phyloP scores from a whole-genome alignment of 495 filamentous ascomycete genomes.

The Talaromyces trachyspermus region DNA sequence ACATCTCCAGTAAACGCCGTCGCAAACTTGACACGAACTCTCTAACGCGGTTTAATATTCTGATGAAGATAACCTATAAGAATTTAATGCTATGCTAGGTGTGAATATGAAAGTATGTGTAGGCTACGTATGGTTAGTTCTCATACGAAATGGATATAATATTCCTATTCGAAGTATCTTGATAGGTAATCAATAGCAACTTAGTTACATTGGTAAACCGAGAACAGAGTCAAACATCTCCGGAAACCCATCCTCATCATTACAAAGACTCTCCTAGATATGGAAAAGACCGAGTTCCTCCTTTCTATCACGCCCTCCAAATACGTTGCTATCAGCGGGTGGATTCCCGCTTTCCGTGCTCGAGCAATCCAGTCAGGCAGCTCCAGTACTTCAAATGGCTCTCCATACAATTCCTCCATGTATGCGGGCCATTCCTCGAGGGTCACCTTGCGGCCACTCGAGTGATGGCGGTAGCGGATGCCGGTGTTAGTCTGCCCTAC shows the following conservation, averaged over 20 bases:
- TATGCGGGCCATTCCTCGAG: not conserved
- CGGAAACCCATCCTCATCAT: not conserved
- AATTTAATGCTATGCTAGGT: no score
- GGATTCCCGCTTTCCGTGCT: slow-evolving; percentile 2
- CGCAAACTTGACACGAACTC: no score
- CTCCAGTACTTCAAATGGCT: slow-evolving; percentile 3
- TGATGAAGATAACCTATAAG: no score
- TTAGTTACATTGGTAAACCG: no score
- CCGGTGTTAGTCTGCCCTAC: not conserved
- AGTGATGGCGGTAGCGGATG: slow-evolving; percentile 1
- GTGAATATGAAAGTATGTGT: no score
- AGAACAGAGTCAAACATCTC: no score
- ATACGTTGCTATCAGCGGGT: slow-evolving; percentile 6
- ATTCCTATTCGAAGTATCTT: no score
- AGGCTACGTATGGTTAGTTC: no score
- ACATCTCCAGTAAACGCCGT: no score
- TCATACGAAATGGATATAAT: no score
- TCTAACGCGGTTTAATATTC: no score
- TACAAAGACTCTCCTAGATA: slow-evolving; percentile 5
- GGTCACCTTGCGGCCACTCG: slow-evolving; percentile 6
- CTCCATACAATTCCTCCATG: slow-evolving; percentile 3
- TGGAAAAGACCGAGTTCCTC: slow-evolving; percentile 6
- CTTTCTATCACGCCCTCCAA: slow-evolving; percentile 6
- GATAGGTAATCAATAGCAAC: no score
- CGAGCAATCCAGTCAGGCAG: slow-evolving; percentile 6